A percentile compares a stretch with the other conserved stretches of the same genome.
These are phyloP conservation scores for Leccinum sublutescens DNA, from an alignment of 768 basidiomycete species.

Conservation along the genomic window DNA sequence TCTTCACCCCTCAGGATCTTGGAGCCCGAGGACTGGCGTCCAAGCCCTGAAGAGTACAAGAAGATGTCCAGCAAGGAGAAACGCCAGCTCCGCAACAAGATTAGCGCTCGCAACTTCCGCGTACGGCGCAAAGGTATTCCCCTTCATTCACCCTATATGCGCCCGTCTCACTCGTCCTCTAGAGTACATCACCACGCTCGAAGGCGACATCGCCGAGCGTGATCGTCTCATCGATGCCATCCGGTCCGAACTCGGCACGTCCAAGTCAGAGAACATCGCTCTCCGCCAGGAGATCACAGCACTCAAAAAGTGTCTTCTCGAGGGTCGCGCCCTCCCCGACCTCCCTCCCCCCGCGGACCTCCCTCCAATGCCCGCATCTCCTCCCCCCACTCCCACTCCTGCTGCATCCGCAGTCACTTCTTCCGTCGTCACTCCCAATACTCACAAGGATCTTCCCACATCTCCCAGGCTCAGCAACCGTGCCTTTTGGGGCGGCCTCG, in stretches of 20 bases:
- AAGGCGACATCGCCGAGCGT: constrained; percentile 89
- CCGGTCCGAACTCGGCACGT: constrained; percentile 76
- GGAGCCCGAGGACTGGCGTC: constrained; percentile 75
- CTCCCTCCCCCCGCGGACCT: constrained; percentile 49
- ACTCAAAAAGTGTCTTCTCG: constrained; percentile 72
- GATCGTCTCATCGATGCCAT: constrained; percentile 89
- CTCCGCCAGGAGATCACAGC: constrained; percentile 73
- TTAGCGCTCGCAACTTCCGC: constrained; percentile 93
- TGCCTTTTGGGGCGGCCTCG: constrained; percentile 81
- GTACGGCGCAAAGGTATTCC: constrained; percentile 82
- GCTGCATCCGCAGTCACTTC: constrained; percentile 18
- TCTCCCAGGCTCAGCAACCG: constrained; percentile 51
- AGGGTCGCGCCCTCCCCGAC: constrained; percentile 52
- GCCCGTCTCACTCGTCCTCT: neutral
- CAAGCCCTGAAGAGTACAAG: constrained; percentile 88
- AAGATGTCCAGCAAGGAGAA: constrained; percentile 97
- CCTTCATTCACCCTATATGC: neutral
- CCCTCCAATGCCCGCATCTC: constrained; percentile 37
- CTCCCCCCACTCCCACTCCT: constrained; percentile 33
- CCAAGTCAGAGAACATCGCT: constrained; percentile 79
- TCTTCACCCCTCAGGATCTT: constrained; percentile 17
- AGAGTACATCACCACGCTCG: constrained; percentile 95
- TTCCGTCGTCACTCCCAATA: constrained; percentile 59
- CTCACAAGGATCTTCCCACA: constrained; percentile 72
- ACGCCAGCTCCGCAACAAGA: constrained; percentile 94